These are phyloP conservation scores for Kwoniella heveanensis DNA, from an alignment of 768 basidiomycete species.

Conservation along the genomic window DNA sequence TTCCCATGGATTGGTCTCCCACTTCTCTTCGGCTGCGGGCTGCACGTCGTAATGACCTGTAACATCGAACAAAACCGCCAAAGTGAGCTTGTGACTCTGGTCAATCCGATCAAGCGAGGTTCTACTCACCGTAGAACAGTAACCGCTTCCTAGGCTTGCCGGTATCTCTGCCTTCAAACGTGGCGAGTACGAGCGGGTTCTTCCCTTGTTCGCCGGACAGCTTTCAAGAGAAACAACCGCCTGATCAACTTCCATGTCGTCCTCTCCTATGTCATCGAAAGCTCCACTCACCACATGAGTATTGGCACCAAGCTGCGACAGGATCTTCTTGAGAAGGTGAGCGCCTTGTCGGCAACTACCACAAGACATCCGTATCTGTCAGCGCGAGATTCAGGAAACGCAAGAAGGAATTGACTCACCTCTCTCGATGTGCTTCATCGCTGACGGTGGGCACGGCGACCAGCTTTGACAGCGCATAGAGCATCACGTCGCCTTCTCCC, in stretches of 20 bases:
- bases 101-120: too few species aligned
- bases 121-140: constrained; percentile 77
- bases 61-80: too few species aligned
- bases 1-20: constrained; percentile 81
- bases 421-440: constrained; percentile 64
- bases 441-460: constrained; percentile 86
- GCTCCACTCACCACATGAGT: constrained; percentile 66
- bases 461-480: constrained; percentile 79
- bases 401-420: constrained; percentile 57
- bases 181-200: constrained; percentile 88
- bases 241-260: too few species aligned
- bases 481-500: constrained; percentile 66
- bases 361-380: too few species aligned
- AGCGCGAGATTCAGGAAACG: too few species aligned
- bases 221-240: constrained; percentile 60
- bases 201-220: constrained; percentile 72
- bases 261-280: background rate
- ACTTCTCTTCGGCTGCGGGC: constrained; percentile 70
- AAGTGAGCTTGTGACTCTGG: too few species aligned
- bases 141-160: constrained; percentile 68
- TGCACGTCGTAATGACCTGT: constrained; percentile 93
- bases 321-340: constrained; percentile 84
- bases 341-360: constrained; percentile 80
- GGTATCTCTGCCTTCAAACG: constrained; percentile 72
- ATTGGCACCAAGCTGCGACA: constrained; percentile 83